Base-by-base conservation (phyloP, 179 eudicot genomes). In the Amaranthus tricolor region DNA sequence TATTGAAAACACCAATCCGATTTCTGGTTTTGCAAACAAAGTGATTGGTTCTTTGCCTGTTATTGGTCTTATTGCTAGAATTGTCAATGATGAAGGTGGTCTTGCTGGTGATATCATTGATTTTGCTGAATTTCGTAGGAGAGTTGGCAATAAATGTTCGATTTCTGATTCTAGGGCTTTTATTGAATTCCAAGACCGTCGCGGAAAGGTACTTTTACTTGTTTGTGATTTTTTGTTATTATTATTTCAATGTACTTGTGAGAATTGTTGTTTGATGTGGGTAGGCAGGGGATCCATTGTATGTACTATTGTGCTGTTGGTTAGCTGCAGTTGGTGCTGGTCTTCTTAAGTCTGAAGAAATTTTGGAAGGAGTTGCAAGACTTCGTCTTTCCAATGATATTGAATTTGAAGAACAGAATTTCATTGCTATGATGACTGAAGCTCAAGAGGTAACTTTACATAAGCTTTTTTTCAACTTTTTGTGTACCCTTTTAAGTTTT, bases 261-360 rank as follows among this genome's bases (percentile, higher is more conserved):
- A n/a, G 52, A 12, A 51, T 56, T 70, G 60, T 73, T 72, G 51
- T 66, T 53, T 72, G 59, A 10, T 52, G 17, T 79, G 72, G 71
- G 70, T 68, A 88, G 93, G 77, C 87, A 77, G 97, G 94, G 57
- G 93, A 94, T 55, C 92, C 98, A 52, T 62, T 92, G 73, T 80
- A 94, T 74, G 97, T 94, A 62, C 80, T 94, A 57, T 53, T 87
- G 24, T 90, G 96, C 85, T 94, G 98, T 71, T 94, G 98, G 98
- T 70, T 94, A 79, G 98, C 97, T 24, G 97, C 98, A 55, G 83
- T 94, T 68, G 98, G 98, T 61, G 98, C 94, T 17, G 98, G 97
- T 51, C 84, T 94, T 78, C 94, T 94, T 24, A 94, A 92, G 82
- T 90, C 98, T 13, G 98, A 94, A 84, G 98, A 94, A 78, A 94